Conservation (phyloP, 805 yeast species). For the Barnettozyma vustinii region DNA sequence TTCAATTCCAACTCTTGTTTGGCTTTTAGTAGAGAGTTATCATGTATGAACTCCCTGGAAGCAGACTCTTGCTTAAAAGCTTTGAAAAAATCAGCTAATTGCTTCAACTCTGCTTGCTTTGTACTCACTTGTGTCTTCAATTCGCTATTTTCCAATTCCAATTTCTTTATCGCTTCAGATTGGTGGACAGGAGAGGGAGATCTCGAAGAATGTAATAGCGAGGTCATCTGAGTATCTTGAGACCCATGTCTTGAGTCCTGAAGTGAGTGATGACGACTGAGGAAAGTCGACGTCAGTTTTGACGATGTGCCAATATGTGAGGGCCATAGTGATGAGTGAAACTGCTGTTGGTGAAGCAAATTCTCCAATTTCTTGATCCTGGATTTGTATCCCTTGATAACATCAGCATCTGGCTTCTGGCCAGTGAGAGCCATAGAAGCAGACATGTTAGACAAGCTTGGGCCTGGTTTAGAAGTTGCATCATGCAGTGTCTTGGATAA, state of each 20-base stretch:
- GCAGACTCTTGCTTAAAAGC: conserved; percentile 10
- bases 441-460: background rate
- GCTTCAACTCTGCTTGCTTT: conserved; percentile 2
- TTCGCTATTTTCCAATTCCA: conserved; percentile 12
- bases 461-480: conserved; percentile 23
- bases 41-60: conserved; percentile 14
- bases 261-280: background rate
- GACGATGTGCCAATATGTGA: conserved; percentile 16
- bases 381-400: conserved; percentile 58
- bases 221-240: background rate
- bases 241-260: conserved; percentile 1
- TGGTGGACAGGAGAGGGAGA: conserved; percentile 8
- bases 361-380: conserved; percentile 76
- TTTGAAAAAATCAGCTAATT: conserved; percentile 16
- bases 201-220: conserved; percentile 4
- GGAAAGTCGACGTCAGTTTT: conserved; percentile 5
- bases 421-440: background rate
- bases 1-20: background rate
- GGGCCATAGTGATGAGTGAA: conserved; percentile 44
- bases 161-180: conserved; percentile 7
- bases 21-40: background rate
- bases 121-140: background rate
- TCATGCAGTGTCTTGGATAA: conserved; percentile 35
- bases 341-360: conserved; percentile 68
- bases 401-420: conserved; percentile 23